Base-by-base conservation (phyloP, 768 basidiomycete species). In the Lactarius psammicola region DNA sequence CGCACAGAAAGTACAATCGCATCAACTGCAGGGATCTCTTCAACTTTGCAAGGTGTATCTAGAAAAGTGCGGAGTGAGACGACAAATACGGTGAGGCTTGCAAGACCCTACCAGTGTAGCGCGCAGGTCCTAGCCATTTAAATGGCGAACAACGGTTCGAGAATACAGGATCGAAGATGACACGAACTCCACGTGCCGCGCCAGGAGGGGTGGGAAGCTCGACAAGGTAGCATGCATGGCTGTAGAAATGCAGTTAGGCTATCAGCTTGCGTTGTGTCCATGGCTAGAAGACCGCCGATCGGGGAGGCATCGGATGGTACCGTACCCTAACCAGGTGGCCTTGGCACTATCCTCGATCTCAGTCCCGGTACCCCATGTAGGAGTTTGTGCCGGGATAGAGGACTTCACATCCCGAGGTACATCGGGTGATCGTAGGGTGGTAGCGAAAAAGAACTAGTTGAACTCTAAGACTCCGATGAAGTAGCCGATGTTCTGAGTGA, bases 1-100 rank as follows among this genome's bases (percentile, higher is more conserved):
- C 74, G 75, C 77, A 77, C 84, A 72, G 79, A 80, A 60, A 84
- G 78, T 17, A 80, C 78, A 33, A 85, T 78, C 4, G 76, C 77
- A 68, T 85, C 83, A 20, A 85, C 73, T 3, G 79, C 72, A 2
- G 84, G 83, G 26, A 85, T 72, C 2, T 82, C 80, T 36, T 76
- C 73, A 18, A 79, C 74, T 10, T 72, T 61, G 59, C 79, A 80
- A 0, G 81, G 78, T 0, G 77, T 38, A 8, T 74, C 76, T 78
- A 59, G 55, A 49, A 30, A 44, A 44, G 20, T 10, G 20, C 10
- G n/a, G 11, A 30, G 26, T 23, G 13, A 30, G 49, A 31, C 18
- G 54, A 34, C 31, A 34, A n/a, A 13, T 8, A 15, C 8, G 3
- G 3, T 2, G 17, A 15, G n/a, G 28, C 46, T 6, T 62, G 11